Evolutionary conservation across 345 rosid genomes (phyloP).

Genomic region (Populus nigra): DNA sequence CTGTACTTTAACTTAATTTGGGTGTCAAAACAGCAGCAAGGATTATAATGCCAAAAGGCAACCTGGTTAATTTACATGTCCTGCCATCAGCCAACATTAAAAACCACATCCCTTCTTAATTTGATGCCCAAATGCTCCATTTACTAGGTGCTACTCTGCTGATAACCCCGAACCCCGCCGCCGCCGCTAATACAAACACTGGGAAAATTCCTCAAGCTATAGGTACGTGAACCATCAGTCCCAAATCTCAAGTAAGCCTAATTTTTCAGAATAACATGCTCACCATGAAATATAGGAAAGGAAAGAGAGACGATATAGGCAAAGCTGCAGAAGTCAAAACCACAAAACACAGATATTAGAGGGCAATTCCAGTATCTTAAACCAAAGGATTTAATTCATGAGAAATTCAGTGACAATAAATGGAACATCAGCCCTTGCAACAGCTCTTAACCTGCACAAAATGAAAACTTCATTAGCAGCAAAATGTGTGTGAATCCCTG

Average conservation of each 20-base stretch:
- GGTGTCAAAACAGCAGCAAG: not conserved
- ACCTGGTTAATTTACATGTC: not conserved
- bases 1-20: not conserved
- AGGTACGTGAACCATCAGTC: not conserved
- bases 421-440: too few species aligned
- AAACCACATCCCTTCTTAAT: not conserved
- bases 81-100: not conserved
- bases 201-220: not conserved
- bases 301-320: slow-evolving; percentile 72
- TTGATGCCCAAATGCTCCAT: not conserved
- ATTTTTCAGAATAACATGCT: slow-evolving; percentile 5
- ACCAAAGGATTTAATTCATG: not conserved
- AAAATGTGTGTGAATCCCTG: not conserved
- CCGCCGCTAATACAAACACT: not conserved
- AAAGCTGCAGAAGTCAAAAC: slow-evolving; percentile 50
- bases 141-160: not conserved
- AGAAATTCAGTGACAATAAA: not conserved
- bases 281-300: slow-evolving; percentile 83
- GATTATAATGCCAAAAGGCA: not conserved
- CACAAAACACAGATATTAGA: not conserved
- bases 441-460: slow-evolving; percentile 20
- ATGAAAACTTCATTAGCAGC: not conserved
- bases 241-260: not conserved
- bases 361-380: not conserved
- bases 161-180: not conserved